Base-by-base conservation (phyloP, 192 early-diverging fungal species). In the Geranomyces variabilis region DNA sequence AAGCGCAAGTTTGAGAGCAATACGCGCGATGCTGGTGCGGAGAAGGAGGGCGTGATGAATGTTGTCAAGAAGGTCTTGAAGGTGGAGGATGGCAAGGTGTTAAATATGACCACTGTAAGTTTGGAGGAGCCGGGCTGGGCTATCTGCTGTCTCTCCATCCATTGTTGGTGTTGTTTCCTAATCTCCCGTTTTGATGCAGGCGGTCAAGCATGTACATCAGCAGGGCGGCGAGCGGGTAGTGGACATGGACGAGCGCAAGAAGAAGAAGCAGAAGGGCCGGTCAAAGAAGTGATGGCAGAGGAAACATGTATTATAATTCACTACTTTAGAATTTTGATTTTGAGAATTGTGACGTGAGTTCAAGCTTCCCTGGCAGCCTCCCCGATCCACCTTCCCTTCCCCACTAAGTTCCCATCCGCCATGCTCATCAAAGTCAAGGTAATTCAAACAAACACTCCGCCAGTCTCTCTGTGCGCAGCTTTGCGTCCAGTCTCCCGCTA, bases 351-450 rank as follows among this genome's bases (percentile, higher is more conserved):
- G n/a, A n/a, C n/a, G n/a, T n/a, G n/a, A n/a, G n/a, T n/a, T n/a
- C n/a, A n/a, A n/a, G n/a, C 36, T 41, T 10, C 36, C 10, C 5
- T 41, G 36, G 10, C 5, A 3, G 36, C 36, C 3, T 41, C 10
- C 10, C 36, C 36, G 36, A 41, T 7, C 36, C 3, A 10, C 10
- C 36, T n/a, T n/a, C 3, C 36, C 3, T 41, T 10, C 36, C 36
- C 36, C 36, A 41, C 36, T 10, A 41, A 10, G 3, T 41, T 41
- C 36, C 36, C 36, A 41, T 3, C 36, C 66, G 67, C 43, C 63
- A 91, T 91, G 90, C 86, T 91, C 53, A 89, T 91, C 69, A 91
- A 91, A 83, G 89, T 91, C 65, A 91, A 90, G 88, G 90, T 91
- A 80, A 63, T 75, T n/a, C n/a, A n/a, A 45, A 28, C 30, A 34